Percentiles rank a stretch among this genome's conserved stretches.
phyloP scores from a whole-genome alignment of 208 protist genomes.

The Leishmania amazonensis region DNA sequence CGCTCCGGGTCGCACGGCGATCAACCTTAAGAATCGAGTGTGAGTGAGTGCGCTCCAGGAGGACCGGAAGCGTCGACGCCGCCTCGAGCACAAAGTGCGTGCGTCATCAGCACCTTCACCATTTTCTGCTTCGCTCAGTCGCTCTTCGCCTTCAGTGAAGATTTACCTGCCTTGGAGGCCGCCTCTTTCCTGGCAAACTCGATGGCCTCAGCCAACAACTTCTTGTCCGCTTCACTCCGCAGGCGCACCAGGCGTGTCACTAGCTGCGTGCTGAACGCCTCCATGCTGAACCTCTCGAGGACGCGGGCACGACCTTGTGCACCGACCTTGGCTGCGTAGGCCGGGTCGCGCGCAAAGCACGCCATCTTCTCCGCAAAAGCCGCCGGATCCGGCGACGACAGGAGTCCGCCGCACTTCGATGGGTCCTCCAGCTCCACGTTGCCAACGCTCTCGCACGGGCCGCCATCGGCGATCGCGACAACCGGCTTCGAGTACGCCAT shows the following conservation, averaged over 20 bases:
- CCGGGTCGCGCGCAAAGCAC: constrained; percentile 36
- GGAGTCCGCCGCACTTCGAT: constrained; percentile 42
- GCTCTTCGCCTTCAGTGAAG: constrained; percentile 3
- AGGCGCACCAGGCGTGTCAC: constrained; percentile 30
- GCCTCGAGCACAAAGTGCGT: neutral
- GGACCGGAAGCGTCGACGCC: neutral
- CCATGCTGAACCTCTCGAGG: constrained; percentile 44
- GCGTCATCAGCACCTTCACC: neutral
- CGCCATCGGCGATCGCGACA: constrained; percentile 92
- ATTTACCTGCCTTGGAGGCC: constrained; percentile 6
- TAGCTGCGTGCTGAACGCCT: constrained; percentile 61
- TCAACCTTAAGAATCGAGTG: neutral
- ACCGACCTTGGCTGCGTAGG: constrained; percentile 37
- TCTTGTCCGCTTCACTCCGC: constrained; percentile 13
- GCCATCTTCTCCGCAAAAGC: constrained; percentile 68
- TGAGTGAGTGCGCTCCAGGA: neutral
- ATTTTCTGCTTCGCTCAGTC: neutral
- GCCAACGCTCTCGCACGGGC: constrained; percentile 90
- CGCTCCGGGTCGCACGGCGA: neutral
- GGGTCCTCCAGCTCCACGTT: constrained; percentile 29
- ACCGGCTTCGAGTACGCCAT: constrained; percentile 84
- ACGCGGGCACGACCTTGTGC: constrained; percentile 48
- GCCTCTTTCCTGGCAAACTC: constrained; percentile 3
- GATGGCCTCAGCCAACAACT: constrained; percentile 12
- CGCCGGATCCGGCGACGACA: constrained; percentile 57